Evolutionary conservation across 176 grass and related monocot species (phyloP), one percentile per base, ranked within the genome.

Genomic region (Coix lacrymajobi): DNA sequence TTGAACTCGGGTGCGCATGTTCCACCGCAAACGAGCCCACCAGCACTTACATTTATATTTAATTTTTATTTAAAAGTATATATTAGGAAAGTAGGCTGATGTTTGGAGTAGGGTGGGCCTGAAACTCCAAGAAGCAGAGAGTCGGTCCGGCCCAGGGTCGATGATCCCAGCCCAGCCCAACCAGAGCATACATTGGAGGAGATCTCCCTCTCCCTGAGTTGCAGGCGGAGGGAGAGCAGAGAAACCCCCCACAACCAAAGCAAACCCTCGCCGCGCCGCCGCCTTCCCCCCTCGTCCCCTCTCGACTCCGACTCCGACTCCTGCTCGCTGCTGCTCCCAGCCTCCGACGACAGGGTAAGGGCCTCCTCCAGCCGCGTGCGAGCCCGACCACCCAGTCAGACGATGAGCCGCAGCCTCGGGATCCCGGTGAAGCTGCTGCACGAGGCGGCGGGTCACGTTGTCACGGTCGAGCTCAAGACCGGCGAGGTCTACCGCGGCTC

Each of bases 381-480:
- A 22, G 29, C 29, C 28, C 16, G 9, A 34, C 26, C 44, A 17
- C 16, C 66, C 37, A 25, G 37, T 28, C 49, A 45, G 32, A 76
- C 29, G 89, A 99, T 96, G 93, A 94, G 96, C 85, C 92, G 96
- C 62, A 89, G 93, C 76, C 73, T 96, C 17, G 93, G 93, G 46
- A 99, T 99, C 68, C 96, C 96, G 37, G 89, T 96, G 77, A 99
- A 99, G 91, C 83, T 96, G 46, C 81, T 99, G 73, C 96, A 99
- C 78, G 93, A 99, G 89, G 91, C 91, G 73, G 96, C 87, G 39
- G 96, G 93, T 71, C 91, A 99, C 66, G 89, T 96, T 7, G 93
- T 96, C 34, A 96, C 96, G 85, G 96, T 96, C 76, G 96, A 99
- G 78, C 87, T 96, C 72, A 99, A 96, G 89, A 91, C 76, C 69